Percentiles rank a stretch among this genome's conserved stretches.
These are phyloP conservation scores for Geranium brycei DNA, from an alignment of 345 rosid genomes.

Conservation along the genomic window DNA sequence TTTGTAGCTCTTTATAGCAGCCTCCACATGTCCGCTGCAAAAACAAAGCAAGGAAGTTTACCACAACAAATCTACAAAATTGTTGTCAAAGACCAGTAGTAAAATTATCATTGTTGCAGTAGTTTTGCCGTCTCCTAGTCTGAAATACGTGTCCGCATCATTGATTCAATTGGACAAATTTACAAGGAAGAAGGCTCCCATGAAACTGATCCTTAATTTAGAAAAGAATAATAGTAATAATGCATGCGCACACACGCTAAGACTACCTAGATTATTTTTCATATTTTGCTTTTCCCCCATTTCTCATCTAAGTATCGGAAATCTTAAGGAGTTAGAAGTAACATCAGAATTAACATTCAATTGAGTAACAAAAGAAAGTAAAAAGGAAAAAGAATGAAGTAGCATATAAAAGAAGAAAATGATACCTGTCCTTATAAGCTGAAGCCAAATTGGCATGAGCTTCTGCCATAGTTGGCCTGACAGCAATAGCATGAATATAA, in stretches of 20 bases:
- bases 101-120: too few species aligned
- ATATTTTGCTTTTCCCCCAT: too few species aligned
- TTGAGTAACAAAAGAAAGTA: background rate
- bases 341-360: background rate
- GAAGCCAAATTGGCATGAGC: constrained; percentile 99
- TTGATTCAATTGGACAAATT: too few species aligned
- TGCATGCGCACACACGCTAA: too few species aligned
- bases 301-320: background rate
- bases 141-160: too few species aligned
- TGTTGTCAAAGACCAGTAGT: too few species aligned
- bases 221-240: too few species aligned
- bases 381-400: background rate
- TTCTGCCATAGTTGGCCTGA: constrained; percentile 92
- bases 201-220: too few species aligned
- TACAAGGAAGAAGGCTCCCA: too few species aligned
- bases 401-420: background rate
- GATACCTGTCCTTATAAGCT: constrained; percentile 97
- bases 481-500: constrained; percentile 61
- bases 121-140: too few species aligned
- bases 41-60: background rate
- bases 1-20: constrained; percentile 82
- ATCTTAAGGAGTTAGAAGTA: background rate
- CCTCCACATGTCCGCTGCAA: constrained; percentile 78
- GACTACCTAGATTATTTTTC: too few species aligned
- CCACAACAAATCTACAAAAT: too few species aligned